Conservation (phyloP, 441 rosid species). For the Arabidopsis hybrid region DNA sequence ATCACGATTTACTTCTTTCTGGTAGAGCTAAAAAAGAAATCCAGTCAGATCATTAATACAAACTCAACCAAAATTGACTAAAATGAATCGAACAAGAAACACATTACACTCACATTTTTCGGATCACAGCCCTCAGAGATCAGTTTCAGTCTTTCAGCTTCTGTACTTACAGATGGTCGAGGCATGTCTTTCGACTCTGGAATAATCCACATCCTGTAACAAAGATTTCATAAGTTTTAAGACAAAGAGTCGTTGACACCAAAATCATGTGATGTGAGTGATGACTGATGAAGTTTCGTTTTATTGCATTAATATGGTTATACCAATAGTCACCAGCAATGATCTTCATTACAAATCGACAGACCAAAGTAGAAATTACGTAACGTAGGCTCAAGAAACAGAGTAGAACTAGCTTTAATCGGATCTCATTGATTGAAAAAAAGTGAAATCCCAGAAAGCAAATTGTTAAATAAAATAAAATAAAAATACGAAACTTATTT, state of each 20-base stretch:
- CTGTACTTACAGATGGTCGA: conserved; percentile 58
- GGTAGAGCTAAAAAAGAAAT: conserved; percentile 55
- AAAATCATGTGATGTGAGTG: conserved; percentile 6
- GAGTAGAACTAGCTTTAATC: background rate
- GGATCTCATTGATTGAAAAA: background rate
- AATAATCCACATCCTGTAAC: conserved; percentile 70
- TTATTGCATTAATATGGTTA: background rate
- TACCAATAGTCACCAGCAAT: background rate
- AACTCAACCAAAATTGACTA: conserved; percentile 17
- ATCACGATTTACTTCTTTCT: conserved; percentile 77
- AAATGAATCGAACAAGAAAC: conserved; percentile 1
- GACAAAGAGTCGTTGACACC: background rate
- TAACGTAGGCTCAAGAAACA: background rate
- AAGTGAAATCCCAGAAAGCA: background rate
- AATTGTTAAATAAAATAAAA: background rate
- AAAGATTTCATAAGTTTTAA: background rate
- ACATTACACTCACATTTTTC: conserved; percentile 61
- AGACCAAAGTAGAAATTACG: background rate
- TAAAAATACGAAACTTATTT: background rate
- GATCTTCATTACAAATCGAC: too few relatives aligned
- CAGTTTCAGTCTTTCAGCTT: conserved; percentile 77
- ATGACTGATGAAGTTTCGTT: background rate
- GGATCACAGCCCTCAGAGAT: conserved; percentile 84
- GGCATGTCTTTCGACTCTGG: conserved; percentile 73
- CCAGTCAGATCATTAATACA: conserved; percentile 47